phyloP scores from a whole-genome alignment of 208 protist genomes.

The Leishmania braziliensis region DNA sequence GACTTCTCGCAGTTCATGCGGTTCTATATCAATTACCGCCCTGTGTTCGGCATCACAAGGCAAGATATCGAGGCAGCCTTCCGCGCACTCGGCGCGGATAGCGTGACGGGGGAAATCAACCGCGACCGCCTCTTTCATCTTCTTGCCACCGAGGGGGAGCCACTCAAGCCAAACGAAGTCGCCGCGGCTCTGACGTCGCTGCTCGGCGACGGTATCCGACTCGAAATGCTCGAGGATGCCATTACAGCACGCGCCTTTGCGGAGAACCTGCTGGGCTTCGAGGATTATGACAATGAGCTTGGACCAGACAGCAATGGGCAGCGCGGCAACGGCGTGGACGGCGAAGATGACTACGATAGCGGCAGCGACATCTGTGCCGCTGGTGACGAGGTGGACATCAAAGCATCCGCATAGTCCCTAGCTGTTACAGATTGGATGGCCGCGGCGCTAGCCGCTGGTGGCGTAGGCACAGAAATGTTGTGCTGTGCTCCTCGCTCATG shows the following conservation, averaged over 20 bases:
- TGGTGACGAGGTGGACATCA: slow-evolving; percentile 10
- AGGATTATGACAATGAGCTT: slow-evolving; percentile 75
- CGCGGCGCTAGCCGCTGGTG: neutral
- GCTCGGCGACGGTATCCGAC: slow-evolving; percentile 80
- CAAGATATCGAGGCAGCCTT: slow-evolving; percentile 93
- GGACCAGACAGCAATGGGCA: slow-evolving; percentile 3
- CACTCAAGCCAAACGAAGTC: slow-evolving; percentile 73
- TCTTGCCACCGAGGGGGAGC: slow-evolving; percentile 76
- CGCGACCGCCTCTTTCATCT: slow-evolving; percentile 78
- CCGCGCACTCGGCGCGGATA: slow-evolving; percentile 73
- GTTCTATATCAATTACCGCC: slow-evolving; percentile 95
- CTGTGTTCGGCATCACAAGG: slow-evolving; percentile 89
- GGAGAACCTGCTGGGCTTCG: slow-evolving; percentile 91
- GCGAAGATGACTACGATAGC: slow-evolving; percentile 2
- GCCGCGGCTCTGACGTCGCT: slow-evolving; percentile 80
- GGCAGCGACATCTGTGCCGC: neutral
- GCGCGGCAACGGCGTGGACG: slow-evolving; percentile 2
- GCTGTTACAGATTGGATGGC: neutral
- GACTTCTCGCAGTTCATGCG: slow-evolving; percentile 92
- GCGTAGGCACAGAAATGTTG: neutral
- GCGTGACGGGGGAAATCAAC: slow-evolving; percentile 64
- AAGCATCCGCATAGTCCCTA: neutral
- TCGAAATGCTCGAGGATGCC: slow-evolving; percentile 89
- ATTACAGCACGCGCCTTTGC: slow-evolving; percentile 88
- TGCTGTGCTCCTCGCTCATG: neutral